Evolutionary conservation across 176 grass and related monocot genomes (phyloP).

Genomic region (Luzula sylvatica): DNA sequence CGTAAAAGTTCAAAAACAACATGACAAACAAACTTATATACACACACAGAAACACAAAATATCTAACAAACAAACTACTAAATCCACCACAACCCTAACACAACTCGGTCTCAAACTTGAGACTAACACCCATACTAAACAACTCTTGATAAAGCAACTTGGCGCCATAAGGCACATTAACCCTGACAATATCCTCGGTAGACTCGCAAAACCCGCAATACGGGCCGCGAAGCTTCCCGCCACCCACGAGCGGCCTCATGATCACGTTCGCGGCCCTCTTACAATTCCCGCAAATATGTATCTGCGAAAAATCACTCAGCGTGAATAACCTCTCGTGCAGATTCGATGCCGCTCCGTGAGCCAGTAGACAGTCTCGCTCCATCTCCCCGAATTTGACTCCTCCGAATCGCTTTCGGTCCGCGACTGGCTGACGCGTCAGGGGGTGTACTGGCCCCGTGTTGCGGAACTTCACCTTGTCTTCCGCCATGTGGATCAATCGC

Average conservation of each 20-base stretch:
- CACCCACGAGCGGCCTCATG: conserved; percentile 32
- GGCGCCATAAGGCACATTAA: conserved; percentile 67
- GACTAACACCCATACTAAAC: conserved; percentile 90
- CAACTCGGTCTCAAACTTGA: conserved; percentile 73
- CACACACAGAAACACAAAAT: background rate
- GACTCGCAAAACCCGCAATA: conserved; percentile 68
- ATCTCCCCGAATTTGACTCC: conserved; percentile 98
- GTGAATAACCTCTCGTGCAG: conserved; percentile 77
- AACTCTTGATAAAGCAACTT: conserved; percentile 92
- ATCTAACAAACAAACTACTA: conserved; percentile 2
- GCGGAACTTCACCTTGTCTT: conserved; percentile 97
- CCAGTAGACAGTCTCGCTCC: conserved; percentile 87
- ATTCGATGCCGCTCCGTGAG: conserved; percentile 74
- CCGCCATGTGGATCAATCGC: conserved; percentile 76
- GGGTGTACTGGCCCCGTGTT: conserved; percentile 91
- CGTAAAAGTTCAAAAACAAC: no score
- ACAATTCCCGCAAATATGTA: conserved; percentile 61
- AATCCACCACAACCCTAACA: conserved; percentile 30
- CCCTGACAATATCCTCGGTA: conserved; percentile 56
- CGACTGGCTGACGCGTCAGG: conserved; percentile 70
- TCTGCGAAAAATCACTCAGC: conserved; percentile 35
- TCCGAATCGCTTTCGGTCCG: conserved; percentile 69
- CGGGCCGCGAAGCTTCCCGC: conserved; percentile 58
- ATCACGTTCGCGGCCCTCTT: conserved; percentile 69
- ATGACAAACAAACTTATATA: no score